These are phyloP conservation scores for Flaveria trinervia DNA, from an alignment of 129 eudicot species.

Conservation along the genomic window DNA sequence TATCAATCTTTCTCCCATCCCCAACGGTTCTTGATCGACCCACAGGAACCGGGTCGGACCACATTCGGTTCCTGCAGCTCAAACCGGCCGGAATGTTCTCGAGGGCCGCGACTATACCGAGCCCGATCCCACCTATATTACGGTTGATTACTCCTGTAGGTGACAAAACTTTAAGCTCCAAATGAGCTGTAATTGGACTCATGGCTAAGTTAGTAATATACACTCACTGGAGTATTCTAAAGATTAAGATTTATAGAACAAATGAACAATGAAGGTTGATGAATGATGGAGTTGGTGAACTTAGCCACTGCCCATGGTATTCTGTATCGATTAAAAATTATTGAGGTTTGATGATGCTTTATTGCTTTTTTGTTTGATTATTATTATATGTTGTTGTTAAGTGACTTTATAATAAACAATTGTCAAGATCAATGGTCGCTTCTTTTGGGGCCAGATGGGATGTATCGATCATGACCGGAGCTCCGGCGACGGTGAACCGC, in stretches of 20 bases:
- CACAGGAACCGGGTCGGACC: slow-evolving; percentile 56
- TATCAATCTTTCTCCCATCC: slow-evolving; percentile 12
- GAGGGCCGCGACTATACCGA: slow-evolving; percentile 77
- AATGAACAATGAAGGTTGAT: background rate
- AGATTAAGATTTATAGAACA: slow-evolving; percentile 7
- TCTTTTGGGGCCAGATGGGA: slow-evolving; percentile 17
- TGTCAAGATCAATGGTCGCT: slow-evolving; percentile 24
- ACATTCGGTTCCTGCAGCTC: slow-evolving; percentile 28
- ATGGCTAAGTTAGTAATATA: slow-evolving; percentile 26
- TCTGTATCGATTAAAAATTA: slow-evolving; percentile 24
- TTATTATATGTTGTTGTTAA: background rate
- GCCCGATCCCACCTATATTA: slow-evolving; percentile 63
- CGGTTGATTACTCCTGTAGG: slow-evolving; percentile 49
- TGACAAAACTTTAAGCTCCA: slow-evolving; percentile 50
- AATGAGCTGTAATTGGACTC: slow-evolving; percentile 54
- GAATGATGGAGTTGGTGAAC: slow-evolving; percentile 53
- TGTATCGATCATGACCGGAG: slow-evolving; percentile 27
- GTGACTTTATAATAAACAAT: background rate
- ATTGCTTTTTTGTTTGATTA: slow-evolving; percentile 17
- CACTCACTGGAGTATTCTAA: background rate
- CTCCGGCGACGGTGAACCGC: slow-evolving; percentile 16
- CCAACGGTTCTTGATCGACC: background rate
- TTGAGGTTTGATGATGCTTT: slow-evolving; percentile 11
- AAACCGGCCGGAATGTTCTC: slow-evolving; percentile 43
- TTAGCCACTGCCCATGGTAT: slow-evolving; percentile 64